Evolutionary conservation across 2,329 filamentous ascomycete species (phyloP), one percentile per base, ranked within the genome.

Genomic region (Trichophaea hybrida): DNA sequence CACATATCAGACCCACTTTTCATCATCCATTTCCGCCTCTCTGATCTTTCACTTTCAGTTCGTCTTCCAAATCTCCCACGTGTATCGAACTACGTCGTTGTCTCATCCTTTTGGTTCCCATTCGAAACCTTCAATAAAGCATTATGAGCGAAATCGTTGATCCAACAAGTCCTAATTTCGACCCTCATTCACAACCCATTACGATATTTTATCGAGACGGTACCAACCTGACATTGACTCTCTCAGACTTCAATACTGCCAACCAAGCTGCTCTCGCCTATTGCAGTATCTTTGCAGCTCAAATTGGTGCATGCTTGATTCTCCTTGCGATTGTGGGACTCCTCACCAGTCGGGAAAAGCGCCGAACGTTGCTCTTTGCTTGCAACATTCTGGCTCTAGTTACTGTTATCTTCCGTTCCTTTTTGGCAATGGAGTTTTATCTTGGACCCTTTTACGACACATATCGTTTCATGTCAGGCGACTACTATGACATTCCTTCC

Each of bases 261-360:
- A 55, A 58, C 38, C 33, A 35, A 15, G 31, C 50, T 33, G 60
- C 59, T 34, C 40, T 64, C 33, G 57, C 54, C 50, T 60, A 43
- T 38, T 37, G 55, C 69, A 81, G 86, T 74, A 84, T 82, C 72
- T 87, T 84, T 69, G 83, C 80, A 56, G 73, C 78, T 15, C 86
- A 91, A 70, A 76, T 89, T 55, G 87, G 87, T 34, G 80, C 84
- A 31, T 80, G 79, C 51, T 64, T 83, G 59, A 72, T 84, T 61
- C 79, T 88, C 68, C 74, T 90, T 15, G 66, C 84, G 48, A 75
- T 85, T 34, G 74, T 90, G 2, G 72, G 88, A 8, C 72, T 84
- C 60, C 77, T 90, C 70, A 89, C 86, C 0, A 80, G 80, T 17
- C 70, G 75, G 0, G 75, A 80, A 65, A 88, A 87, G 70, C 79